Base-by-base conservation (phyloP, 2,329 filamentous ascomycete genomes). In the Colletotrichum magnum region DNA sequence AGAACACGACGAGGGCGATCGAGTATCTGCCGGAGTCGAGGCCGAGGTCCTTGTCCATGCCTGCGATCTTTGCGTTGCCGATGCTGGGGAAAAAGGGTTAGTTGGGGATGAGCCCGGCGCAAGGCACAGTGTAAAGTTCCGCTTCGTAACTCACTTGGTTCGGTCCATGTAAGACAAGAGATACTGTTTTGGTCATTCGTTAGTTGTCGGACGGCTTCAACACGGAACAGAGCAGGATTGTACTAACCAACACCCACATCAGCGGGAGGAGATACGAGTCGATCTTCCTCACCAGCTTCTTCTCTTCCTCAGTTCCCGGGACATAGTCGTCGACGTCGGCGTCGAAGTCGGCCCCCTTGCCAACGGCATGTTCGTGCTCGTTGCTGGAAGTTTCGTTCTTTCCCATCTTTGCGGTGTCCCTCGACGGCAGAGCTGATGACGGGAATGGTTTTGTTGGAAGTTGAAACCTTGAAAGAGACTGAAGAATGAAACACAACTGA, bases 11-110 rank as follows among this genome's bases (percentile, higher is more conserved):
- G 15, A 89, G 81, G 16, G 84, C 79, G 24, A 88, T 82, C 74
- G 91, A 92, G 78, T 92, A 93, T 76, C 89, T 83, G 48, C 82
- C 81, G 7, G 86, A 81, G 2, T 86, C 85, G 82, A 94, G 88
- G 63, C 86, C 67, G 24, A 83, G 77, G 58, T 82, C 80, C 59
- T 84, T 72, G 72, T 79, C 77, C 54, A 85, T 78, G 16, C 82
- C 82, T 43, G 80, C 81, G 48, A 90, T 88, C 78, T 89, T 87
- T 12, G 89, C 88, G 75, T 90, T 89, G 16, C 81, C 79, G 41
- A 83, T 72, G 75, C 82, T 83, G 24, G 26, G 24, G 15, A 51
- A 28, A 36, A 18, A 16, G 43, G 50, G 50, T 26, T 24, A 39
- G 52, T 15, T 10, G 18, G 18, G 45, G n/a, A 10, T 10, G 21